These are phyloP conservation scores for Sclerotinia spermophila DNA, from an alignment of 2,329 filamentous ascomycete genomes.

Conservation along the genomic window DNA sequence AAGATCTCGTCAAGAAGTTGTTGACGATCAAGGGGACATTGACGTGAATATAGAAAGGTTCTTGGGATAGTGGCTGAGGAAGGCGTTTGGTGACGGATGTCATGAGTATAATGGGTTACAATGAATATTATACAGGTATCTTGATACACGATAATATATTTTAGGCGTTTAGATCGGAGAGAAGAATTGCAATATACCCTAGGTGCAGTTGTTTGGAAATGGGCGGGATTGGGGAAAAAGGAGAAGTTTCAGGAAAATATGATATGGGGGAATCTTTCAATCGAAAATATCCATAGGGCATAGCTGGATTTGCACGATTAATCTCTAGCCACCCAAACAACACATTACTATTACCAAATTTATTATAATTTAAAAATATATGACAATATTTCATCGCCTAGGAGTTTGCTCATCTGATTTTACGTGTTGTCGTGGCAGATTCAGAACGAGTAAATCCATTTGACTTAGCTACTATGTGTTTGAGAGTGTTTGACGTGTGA, in stretches of 20 bases:
- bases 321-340: not conserved
- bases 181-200: conserved; percentile 18
- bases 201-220: conserved; percentile 4
- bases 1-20: conserved; percentile 29
- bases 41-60: not conserved
- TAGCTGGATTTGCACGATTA: not conserved
- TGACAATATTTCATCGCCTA: not conserved
- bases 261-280: not conserved
- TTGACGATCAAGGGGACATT: conserved; percentile 9
- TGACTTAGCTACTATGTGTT: not conserved
- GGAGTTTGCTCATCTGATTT: conserved; percentile 7
- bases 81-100: not conserved
- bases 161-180: conserved; percentile 11
- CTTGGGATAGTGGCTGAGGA: not conserved
- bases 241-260: conserved; percentile 1
- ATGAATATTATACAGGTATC: conserved; percentile 12
- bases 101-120: conserved; percentile 1
- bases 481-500: conserved; percentile 9
- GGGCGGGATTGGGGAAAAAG: not conserved
- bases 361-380: not conserved
- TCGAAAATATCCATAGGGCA: conserved; percentile 4
- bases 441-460: conserved; percentile 7
- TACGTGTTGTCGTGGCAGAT: conserved; percentile 12
- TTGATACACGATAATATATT: conserved; percentile 13
- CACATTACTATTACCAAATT: conserved; percentile 5